A percentile compares a stretch with the other conserved stretches of the same genome.
phyloP scores from a whole-genome alignment of 2,329 filamentous ascomycete species.

The Dactylellina haptotyla region DNA sequence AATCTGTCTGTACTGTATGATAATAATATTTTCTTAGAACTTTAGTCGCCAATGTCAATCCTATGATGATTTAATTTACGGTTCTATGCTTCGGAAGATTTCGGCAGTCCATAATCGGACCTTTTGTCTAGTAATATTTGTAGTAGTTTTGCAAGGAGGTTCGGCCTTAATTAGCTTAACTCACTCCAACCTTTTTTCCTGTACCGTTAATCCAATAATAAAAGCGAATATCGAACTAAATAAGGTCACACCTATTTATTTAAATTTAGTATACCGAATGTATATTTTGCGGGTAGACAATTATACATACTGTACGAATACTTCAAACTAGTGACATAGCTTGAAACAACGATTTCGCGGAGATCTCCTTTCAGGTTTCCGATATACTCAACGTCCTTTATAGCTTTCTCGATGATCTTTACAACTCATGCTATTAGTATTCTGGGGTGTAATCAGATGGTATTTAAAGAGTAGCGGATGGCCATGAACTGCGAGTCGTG shows the following conservation, averaged over 20 bases:
- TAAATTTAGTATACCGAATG: background rate
- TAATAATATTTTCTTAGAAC: no score
- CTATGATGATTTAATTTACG: no score
- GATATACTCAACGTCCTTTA: conserved; percentile 45
- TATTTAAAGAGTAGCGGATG: no score
- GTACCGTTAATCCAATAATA: conserved; percentile 31
- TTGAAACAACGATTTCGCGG: conserved; percentile 32
- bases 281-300: no score
- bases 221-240: conserved; percentile 24
- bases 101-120: no score
- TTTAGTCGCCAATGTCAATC: no score
- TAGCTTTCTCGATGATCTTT: conserved; percentile 43
- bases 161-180: background rate
- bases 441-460: no score
- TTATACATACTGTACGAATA: conserved; percentile 38
- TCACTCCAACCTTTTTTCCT: conserved; percentile 36
- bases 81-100: no score
- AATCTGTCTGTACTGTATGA: no score
- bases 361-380: conserved; percentile 9
- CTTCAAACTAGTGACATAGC: conserved; percentile 46
- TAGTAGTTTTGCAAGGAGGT: no score
- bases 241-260: conserved; percentile 30
- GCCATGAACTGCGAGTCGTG: no score
- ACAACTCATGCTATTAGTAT: background rate
- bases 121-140: no score